Conservation (phyloP, 148 eudicot species). For the Fagopyrum tataricum region DNA sequence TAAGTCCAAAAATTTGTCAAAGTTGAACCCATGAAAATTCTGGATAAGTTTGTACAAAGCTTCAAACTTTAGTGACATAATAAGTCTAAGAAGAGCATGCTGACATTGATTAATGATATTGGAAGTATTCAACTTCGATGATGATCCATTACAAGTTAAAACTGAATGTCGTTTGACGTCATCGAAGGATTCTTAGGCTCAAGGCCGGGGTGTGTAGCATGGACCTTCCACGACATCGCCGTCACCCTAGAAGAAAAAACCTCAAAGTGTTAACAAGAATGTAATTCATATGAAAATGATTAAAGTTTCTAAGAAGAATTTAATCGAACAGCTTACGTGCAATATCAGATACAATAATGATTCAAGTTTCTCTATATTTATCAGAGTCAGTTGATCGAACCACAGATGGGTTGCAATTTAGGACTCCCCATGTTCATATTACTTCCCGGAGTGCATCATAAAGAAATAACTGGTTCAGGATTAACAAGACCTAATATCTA, state of each 20-base stretch:
- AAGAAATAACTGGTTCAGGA: background rate
- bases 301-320: too few relatives aligned
- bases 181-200: background rate
- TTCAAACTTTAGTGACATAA: constrained; percentile 61
- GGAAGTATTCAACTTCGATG: constrained; percentile 25
- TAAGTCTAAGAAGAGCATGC: constrained; percentile 41
- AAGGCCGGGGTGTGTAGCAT: constrained; percentile 19
- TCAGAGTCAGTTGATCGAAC: too few relatives aligned
- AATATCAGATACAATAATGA: too few relatives aligned
- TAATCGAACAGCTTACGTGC: too few relatives aligned
- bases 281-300: too few relatives aligned
- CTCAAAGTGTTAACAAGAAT: too few relatives aligned
- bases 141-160: constrained; percentile 34
- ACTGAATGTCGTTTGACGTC: constrained; percentile 24
- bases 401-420: too few relatives aligned
- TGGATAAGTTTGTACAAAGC: constrained; percentile 44
- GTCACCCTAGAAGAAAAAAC: too few relatives aligned
- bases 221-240: constrained; percentile 27
- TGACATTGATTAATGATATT: constrained; percentile 41
- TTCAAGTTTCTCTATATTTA: too few relatives aligned
- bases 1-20: constrained; percentile 49
- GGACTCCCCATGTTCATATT: too few relatives aligned
- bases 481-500: background rate
- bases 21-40: constrained; percentile 57
- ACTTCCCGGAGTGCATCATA: background rate